Conservation (phyloP, 1,284 basidiomycete species). For the Termitomyces sp. region DNA sequence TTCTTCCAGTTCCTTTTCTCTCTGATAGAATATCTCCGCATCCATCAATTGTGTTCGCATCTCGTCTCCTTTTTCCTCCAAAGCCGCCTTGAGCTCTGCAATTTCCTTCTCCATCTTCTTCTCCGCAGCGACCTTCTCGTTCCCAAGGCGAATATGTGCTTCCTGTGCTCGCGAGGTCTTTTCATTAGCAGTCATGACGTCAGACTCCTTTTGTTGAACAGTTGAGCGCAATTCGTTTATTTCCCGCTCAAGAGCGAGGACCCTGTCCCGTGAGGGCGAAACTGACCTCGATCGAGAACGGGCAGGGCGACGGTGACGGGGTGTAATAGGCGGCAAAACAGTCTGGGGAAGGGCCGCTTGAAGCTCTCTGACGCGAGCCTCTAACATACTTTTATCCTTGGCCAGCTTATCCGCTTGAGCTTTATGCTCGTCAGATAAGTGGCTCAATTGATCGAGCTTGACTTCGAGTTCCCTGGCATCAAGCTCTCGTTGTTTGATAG, state of each 20-base stretch:
- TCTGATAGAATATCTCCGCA: not conserved
- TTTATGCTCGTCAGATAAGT: slow-evolving; percentile 44
- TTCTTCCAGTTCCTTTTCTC: slow-evolving; percentile 25
- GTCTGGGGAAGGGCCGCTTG: slow-evolving; percentile 39
- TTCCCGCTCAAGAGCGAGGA: slow-evolving; percentile 50
- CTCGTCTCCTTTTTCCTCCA: slow-evolving; percentile 56
- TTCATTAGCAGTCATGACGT: slow-evolving; percentile 35
- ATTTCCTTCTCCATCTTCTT: slow-evolving; percentile 38
- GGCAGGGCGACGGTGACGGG: slow-evolving; percentile 11
- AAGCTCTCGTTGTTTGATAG: slow-evolving; percentile 44
- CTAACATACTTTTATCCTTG: slow-evolving; percentile 49
- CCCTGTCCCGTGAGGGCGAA: slow-evolving; percentile 43
- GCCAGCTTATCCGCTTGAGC: slow-evolving; percentile 41
- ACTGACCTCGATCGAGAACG: slow-evolving; percentile 32
- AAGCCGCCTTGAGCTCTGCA: slow-evolving; percentile 33
- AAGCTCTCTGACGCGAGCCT: slow-evolving; percentile 51
- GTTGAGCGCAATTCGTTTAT: slow-evolving; percentile 39
- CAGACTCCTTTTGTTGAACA: slow-evolving; percentile 38
- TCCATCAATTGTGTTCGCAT: slow-evolving; percentile 27
- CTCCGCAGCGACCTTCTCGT: slow-evolving; percentile 54
- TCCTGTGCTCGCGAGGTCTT: slow-evolving; percentile 45
- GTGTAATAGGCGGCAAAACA: slow-evolving; percentile 19
- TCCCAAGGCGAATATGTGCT: slow-evolving; percentile 47
- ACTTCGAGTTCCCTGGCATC: slow-evolving; percentile 51
- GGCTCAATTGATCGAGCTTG: slow-evolving; percentile 52